Conservation (phyloP, 1,284 basidiomycete genomes). For the Malassezia globosa region DNA sequence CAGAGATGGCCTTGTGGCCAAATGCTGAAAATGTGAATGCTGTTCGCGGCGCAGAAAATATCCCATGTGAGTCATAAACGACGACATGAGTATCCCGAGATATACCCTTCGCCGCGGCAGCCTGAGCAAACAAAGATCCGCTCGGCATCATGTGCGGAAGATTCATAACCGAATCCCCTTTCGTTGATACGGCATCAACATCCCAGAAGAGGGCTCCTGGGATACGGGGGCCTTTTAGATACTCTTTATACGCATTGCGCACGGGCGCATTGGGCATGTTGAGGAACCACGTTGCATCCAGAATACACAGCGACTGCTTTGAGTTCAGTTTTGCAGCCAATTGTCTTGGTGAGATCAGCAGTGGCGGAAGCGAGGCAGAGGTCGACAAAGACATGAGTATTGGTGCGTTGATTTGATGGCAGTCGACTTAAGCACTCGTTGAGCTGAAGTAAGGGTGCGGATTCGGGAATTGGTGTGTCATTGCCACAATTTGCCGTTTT, state of each 20-base stretch:
- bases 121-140: slow-evolving; percentile 60
- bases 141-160: slow-evolving; percentile 89
- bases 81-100: slow-evolving; percentile 66
- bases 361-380: slow-evolving; percentile 3
- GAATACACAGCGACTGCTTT: slow-evolving; percentile 21
- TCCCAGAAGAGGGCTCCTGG: slow-evolving; percentile 68
- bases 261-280: slow-evolving; percentile 52
- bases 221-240: slow-evolving; percentile 55
- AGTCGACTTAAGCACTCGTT: no score
- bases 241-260: slow-evolving; percentile 59
- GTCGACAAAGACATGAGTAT: slow-evolving; percentile 7
- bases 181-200: slow-evolving; percentile 58
- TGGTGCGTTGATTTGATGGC: no score
- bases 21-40: slow-evolving; percentile 41
- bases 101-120: slow-evolving; percentile 69
- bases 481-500: no score
- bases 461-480: no score
- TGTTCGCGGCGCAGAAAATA: slow-evolving; percentile 57
- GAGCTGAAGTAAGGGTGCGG: no score
- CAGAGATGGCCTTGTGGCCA: slow-evolving; percentile 33
- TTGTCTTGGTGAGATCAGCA: slow-evolving; percentile 8
- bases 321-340: slow-evolving; percentile 17
- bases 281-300: slow-evolving; percentile 74
- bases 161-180: slow-evolving; percentile 26
- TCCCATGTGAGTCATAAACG: slow-evolving; percentile 73